A percentile compares a stretch with the other conserved stretches of the same genome.
Conservation (phyloP, 2,329 filamentous ascomycete species). For the Lecanicillium sp. region DNA sequence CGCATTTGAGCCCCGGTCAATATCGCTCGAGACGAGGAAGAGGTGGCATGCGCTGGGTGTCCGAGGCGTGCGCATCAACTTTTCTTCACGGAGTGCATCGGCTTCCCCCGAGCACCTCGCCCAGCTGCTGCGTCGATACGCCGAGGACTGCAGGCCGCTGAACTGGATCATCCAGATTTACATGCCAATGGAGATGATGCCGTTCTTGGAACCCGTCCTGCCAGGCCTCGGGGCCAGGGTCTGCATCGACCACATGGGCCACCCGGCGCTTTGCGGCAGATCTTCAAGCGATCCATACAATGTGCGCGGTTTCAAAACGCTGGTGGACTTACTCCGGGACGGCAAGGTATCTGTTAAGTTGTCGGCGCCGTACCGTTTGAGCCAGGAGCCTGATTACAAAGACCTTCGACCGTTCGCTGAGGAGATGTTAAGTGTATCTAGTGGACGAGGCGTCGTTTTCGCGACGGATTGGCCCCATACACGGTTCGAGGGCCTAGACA, state of each 20-base stretch:
- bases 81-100: slow-evolving; percentile 44
- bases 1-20: slow-evolving; percentile 43
- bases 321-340: slow-evolving; percentile 38
- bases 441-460: slow-evolving; percentile 42
- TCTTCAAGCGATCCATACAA: slow-evolving; percentile 33
- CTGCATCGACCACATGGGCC: slow-evolving; percentile 56
- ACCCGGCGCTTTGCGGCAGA: slow-evolving; percentile 33
- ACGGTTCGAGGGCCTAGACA: slow-evolving; percentile 48
- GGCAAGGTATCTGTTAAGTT: slow-evolving; percentile 50
- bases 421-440: slow-evolving; percentile 39
- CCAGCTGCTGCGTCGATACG: slow-evolving; percentile 39
- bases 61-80: slow-evolving; percentile 53
- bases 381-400: slow-evolving; percentile 32
- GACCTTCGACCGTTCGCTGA: slow-evolving; percentile 40
- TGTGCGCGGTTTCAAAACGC: slow-evolving; percentile 42
- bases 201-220: slow-evolving; percentile 42
- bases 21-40: slow-evolving; percentile 31
- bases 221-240: slow-evolving; percentile 44
- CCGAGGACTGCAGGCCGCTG: slow-evolving; percentile 41
- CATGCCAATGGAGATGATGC: slow-evolving; percentile 44
- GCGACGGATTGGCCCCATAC: slow-evolving; percentile 59
- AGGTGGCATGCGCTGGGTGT: slow-evolving; percentile 53
- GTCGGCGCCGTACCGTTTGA: slow-evolving; percentile 50
- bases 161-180: slow-evolving; percentile 56
- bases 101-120: slow-evolving; percentile 36